Conservation (phyloP, 805 yeast species). For the Metschnikowia anglica region DNA sequence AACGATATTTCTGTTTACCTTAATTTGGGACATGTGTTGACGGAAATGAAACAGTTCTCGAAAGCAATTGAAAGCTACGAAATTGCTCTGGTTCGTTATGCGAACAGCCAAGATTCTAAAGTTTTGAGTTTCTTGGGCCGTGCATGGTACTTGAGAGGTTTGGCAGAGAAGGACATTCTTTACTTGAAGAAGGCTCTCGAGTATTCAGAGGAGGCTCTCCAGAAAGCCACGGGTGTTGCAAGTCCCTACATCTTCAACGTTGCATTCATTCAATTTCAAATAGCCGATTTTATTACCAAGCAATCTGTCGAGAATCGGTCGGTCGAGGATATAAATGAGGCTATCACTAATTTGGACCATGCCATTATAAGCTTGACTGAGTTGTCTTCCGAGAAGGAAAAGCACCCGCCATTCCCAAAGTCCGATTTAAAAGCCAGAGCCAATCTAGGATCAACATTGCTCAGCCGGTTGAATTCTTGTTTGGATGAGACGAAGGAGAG, state of each 20-base stretch:
- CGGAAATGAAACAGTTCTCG: slow-evolving; percentile 76
- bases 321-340: slow-evolving; percentile 56
- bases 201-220: slow-evolving; percentile 58
- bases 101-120: slow-evolving; percentile 62
- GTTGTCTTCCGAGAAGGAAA: slow-evolving; percentile 51
- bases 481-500: slow-evolving; percentile 69
- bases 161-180: slow-evolving; percentile 61
- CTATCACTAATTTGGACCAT: slow-evolving; percentile 54
- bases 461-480: slow-evolving; percentile 66
- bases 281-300: slow-evolving; percentile 79
- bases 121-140: slow-evolving; percentile 74
- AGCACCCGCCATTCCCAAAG: slow-evolving; percentile 73
- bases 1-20: slow-evolving; percentile 80
- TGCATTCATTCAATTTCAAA: slow-evolving; percentile 80
- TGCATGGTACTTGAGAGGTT: slow-evolving; percentile 83
- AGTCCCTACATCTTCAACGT: slow-evolving; percentile 65
- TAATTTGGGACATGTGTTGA: slow-evolving; percentile 83
- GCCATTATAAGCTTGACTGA: slow-evolving; percentile 62
- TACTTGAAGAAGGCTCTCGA: slow-evolving; percentile 62
- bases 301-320: slow-evolving; percentile 56
- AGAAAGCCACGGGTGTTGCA: slow-evolving; percentile 27
- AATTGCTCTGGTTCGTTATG: slow-evolving; percentile 66
- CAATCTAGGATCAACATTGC: slow-evolving; percentile 77
- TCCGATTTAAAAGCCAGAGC: slow-evolving; percentile 83
- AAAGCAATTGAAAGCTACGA: slow-evolving; percentile 90